Conservation (phyloP, 257 asterid species). For the Jasminum sambac region DNA sequence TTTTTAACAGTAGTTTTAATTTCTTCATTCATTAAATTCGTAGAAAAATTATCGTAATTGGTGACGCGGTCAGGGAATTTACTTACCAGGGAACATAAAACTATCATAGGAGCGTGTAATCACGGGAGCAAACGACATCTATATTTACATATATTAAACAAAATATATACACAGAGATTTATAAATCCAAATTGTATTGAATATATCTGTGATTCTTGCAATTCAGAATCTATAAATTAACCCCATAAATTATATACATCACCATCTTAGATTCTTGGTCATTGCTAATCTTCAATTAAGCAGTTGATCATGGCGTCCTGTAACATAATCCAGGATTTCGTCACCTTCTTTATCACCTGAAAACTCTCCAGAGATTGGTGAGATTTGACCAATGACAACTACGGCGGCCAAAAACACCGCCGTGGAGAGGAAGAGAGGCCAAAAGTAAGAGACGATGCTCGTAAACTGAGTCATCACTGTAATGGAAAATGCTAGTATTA, state of each 20-base stretch:
- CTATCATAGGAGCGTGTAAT: too few relatives aligned
- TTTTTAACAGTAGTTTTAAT: too few relatives aligned
- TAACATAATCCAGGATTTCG: slow-evolving; percentile 42
- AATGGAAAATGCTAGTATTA: slow-evolving; percentile 28
- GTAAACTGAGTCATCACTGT: slow-evolving; percentile 30
- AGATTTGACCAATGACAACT: slow-evolving; percentile 36
- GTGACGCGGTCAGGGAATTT: too few relatives aligned
- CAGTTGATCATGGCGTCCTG: slow-evolving; percentile 32
- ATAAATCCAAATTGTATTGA: not conserved
- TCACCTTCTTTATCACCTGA: slow-evolving; percentile 30
- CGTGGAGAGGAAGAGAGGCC: slow-evolving; percentile 63
- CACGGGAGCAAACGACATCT: too few relatives aligned
- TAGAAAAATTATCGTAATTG: too few relatives aligned
- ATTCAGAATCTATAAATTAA: not conserved
- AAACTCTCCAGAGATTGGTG: slow-evolving; percentile 38
- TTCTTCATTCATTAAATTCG: too few relatives aligned
- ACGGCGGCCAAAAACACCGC: slow-evolving; percentile 39
- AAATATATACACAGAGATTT: not conserved
- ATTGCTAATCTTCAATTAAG: slow-evolving; percentile 29
- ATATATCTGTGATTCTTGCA: not conserved
- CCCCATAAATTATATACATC: not conserved
- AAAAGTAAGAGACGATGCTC: slow-evolving; percentile 42
- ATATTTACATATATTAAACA: too few relatives aligned
- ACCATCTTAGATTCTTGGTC: not conserved
- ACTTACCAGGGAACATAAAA: too few relatives aligned